Conservation (phyloP, 2,329 filamentous ascomycete species). For the Colletotrichum salicis region DNA sequence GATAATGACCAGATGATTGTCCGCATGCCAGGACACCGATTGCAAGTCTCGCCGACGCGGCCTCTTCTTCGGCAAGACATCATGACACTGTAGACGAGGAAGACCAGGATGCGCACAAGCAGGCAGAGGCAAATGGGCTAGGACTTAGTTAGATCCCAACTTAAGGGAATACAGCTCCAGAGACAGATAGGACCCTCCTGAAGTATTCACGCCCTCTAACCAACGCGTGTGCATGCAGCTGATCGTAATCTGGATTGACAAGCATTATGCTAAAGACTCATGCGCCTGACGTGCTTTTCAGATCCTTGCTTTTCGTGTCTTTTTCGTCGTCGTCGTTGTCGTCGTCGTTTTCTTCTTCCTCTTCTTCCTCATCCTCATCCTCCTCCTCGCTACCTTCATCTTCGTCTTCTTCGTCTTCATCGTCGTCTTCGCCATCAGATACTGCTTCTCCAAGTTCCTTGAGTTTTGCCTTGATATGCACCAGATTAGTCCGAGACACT, state of each 20-base stretch:
- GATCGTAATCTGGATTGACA: neutral
- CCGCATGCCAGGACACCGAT: neutral
- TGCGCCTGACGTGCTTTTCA: conserved; percentile 23
- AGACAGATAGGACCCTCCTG: neutral
- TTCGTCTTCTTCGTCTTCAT: conserved; percentile 66
- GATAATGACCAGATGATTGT: neutral
- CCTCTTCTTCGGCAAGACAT: neutral
- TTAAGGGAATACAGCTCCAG: neutral
- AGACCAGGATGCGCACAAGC: neutral
- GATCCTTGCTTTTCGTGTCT: conserved; percentile 26
- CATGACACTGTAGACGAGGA: neutral
- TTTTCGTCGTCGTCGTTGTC: conserved; percentile 46
- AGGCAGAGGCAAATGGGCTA: neutral
- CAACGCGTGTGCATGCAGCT: neutral
- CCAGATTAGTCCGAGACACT: conserved; percentile 23
- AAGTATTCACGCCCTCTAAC: neutral
- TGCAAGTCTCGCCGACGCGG: neutral
- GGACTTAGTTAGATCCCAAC: neutral
- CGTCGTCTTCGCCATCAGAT: conserved; percentile 79
- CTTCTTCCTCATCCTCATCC: conserved; percentile 55
- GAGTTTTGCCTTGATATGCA: conserved; percentile 61
- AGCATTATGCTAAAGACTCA: neutral
- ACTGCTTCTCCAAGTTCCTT: conserved; percentile 75
- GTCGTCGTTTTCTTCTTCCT: conserved; percentile 44
- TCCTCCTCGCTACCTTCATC: conserved; percentile 59